These are phyloP conservation scores for Calocera cornea DNA, from an alignment of 768 basidiomycete species.

Conservation along the genomic window DNA sequence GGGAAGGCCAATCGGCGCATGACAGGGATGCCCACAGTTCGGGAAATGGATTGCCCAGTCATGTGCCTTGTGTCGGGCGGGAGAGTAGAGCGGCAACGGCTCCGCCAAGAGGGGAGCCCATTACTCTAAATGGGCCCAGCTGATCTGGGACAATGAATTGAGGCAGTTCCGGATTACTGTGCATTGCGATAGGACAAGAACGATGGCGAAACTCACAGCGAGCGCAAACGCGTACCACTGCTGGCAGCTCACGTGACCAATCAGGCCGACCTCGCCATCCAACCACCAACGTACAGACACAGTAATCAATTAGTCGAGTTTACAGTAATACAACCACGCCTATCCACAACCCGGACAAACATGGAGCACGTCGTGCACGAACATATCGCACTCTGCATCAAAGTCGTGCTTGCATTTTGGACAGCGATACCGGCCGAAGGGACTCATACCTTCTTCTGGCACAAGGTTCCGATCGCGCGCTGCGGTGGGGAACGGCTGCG, in stretches of 20 bases:
- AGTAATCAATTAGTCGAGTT: background rate
- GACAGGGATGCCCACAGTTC: background rate
- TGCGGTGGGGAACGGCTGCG: slow-evolving; percentile 44
- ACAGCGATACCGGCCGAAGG: slow-evolving; percentile 78
- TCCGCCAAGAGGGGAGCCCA: background rate
- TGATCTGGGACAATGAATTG: too few species aligned
- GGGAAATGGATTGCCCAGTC: slow-evolving; percentile 2
- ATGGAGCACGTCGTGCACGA: slow-evolving; percentile 89
- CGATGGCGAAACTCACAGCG: too few species aligned
- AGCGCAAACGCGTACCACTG: too few species aligned
- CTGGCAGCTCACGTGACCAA: too few species aligned
- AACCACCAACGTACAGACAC: background rate
- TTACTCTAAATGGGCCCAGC: background rate
- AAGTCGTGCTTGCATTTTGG: slow-evolving; percentile 76
- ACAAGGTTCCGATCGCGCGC: background rate
- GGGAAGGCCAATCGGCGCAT: background rate
- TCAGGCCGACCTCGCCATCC: background rate
- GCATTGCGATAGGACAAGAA: too few species aligned
- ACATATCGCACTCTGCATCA: slow-evolving; percentile 91
- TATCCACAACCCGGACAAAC: slow-evolving; percentile 57
- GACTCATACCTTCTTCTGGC: slow-evolving; percentile 56
- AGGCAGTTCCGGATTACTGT: too few species aligned
- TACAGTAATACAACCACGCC: background rate
- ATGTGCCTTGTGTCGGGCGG: background rate
- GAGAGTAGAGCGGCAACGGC: background rate